Evolutionary conservation across 371 early-diverging fungal genomes (phyloP).

Genomic region (Rhizopus sp.): DNA sequence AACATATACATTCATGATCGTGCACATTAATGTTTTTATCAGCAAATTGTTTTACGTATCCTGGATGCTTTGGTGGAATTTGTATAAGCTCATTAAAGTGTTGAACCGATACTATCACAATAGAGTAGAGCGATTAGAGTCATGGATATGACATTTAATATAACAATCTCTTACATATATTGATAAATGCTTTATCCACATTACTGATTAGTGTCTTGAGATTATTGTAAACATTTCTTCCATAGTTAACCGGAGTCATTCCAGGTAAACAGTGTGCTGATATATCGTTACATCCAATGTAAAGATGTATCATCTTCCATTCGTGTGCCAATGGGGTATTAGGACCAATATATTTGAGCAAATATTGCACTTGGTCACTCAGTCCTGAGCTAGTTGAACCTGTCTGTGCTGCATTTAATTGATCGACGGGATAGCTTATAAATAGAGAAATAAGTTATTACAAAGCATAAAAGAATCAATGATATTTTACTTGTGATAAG

Average conservation of each 20-base stretch:
- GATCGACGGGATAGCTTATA: slow-evolving; percentile 25
- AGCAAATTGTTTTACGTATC: slow-evolving; percentile 31
- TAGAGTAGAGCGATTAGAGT: background rate
- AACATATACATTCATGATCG: slow-evolving; percentile 35
- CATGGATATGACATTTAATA: background rate
- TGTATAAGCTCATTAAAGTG: slow-evolving; percentile 20
- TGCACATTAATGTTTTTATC: slow-evolving; percentile 21
- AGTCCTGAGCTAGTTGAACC: slow-evolving; percentile 29
- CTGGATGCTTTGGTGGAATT: slow-evolving; percentile 13
- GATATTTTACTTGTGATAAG: slow-evolving; percentile 21
- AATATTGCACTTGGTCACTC: slow-evolving; percentile 34
- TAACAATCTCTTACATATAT: slow-evolving; percentile 20
- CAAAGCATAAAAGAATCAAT: background rate
- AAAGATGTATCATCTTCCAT: slow-evolving; percentile 41
- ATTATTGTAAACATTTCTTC: slow-evolving; percentile 4
- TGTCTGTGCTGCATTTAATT: slow-evolving; percentile 46
- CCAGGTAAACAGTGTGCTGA: slow-evolving; percentile 30
- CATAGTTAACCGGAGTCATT: slow-evolving; percentile 7
- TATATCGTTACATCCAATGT: slow-evolving; percentile 37
- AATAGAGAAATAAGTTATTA: background rate
- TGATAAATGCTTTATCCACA: slow-evolving; percentile 22
- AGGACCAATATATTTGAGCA: slow-evolving; percentile 27
- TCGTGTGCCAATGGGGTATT: slow-evolving; percentile 15
- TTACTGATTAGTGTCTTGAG: slow-evolving; percentile 4
- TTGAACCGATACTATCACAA: slow-evolving; percentile 20